Percentiles rank a stretch among this genome's conserved stretches.
Conservation (phyloP, 1,139 yeast species). For the Suhomyces bribrorum region DNA sequence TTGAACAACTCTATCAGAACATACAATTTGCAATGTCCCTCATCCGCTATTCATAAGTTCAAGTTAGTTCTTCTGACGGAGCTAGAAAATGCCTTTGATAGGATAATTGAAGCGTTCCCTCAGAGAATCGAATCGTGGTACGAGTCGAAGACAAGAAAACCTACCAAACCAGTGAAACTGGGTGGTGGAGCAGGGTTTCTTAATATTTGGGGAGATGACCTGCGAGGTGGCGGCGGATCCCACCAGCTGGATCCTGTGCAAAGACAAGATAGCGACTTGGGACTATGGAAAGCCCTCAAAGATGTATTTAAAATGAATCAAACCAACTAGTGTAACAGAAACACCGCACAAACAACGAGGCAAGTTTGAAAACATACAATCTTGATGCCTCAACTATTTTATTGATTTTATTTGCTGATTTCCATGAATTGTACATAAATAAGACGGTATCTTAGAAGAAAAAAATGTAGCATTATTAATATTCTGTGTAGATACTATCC, state of each 20-base stretch:
- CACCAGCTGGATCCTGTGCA: slow-evolving; percentile 14
- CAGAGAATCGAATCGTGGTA: slow-evolving; percentile 20
- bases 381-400: too few species aligned
- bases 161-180: neutral
- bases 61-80: slow-evolving; percentile 60
- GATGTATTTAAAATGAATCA: slow-evolving; percentile 25
- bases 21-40: slow-evolving; percentile 80
- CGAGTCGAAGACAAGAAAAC: slow-evolving; percentile 19
- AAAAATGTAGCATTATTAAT: too few species aligned
- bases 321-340: too few species aligned
- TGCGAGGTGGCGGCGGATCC: slow-evolving; percentile 8
- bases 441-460: too few species aligned
- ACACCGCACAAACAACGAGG: too few species aligned
- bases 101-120: slow-evolving; percentile 14
- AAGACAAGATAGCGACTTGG: slow-evolving; percentile 20
- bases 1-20: slow-evolving; percentile 65
- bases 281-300: slow-evolving; percentile 38
- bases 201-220: slow-evolving; percentile 14
- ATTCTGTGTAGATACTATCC: too few species aligned
- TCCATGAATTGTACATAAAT: too few species aligned
- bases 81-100: slow-evolving; percentile 26
- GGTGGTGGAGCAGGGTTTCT: slow-evolving; percentile 12
- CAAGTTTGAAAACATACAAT: too few species aligned
- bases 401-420: too few species aligned
- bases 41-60: slow-evolving; percentile 63